Conservation (phyloP, 495 filamentous ascomycete species). For the Penicillium malachiteum region DNA sequence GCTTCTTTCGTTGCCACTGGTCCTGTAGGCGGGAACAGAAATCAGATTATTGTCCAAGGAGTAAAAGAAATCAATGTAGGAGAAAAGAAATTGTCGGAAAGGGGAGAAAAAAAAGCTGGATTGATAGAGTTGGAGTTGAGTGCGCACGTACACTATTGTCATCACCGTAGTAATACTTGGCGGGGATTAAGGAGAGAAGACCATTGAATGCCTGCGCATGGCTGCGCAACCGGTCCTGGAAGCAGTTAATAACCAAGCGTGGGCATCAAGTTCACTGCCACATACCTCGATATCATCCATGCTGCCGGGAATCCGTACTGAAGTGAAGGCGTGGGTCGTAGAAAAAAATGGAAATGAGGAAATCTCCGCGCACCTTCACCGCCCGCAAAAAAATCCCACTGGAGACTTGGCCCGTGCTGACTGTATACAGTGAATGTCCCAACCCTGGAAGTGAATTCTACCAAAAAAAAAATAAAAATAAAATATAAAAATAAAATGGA, state of each 20-base stretch:
- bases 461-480: too few species aligned
- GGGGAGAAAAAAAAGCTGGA: conserved; percentile 6
- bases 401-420: conserved; percentile 7
- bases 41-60: conserved; percentile 34
- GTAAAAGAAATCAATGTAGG: conserved; percentile 2
- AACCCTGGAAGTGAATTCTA: too few species aligned
- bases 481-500: too few species aligned
- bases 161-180: conserved; percentile 86
- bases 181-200: conserved; percentile 87
- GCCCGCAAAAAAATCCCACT: conserved; percentile 4
- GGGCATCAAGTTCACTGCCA: conserved; percentile 6
- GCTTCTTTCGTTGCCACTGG: conserved; percentile 85
- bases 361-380: conserved; percentile 10
- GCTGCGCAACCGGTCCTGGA: conserved; percentile 75
- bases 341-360: conserved; percentile 6
- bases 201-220: conserved; percentile 89
- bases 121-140: conserved; percentile 8
- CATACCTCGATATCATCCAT: conserved; percentile 52
- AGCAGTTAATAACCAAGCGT: conserved; percentile 10
- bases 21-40: conserved; percentile 51
- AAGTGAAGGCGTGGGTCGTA: conserved; percentile 4
- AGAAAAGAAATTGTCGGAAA: not conserved
- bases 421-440: not conserved
- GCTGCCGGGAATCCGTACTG: conserved; percentile 22
- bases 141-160: conserved; percentile 72